Evolutionary conservation across 2,329 filamentous ascomycete species (phyloP), one percentile per base, ranked within the genome.

Genomic region (Fusarium buxicola): DNA sequence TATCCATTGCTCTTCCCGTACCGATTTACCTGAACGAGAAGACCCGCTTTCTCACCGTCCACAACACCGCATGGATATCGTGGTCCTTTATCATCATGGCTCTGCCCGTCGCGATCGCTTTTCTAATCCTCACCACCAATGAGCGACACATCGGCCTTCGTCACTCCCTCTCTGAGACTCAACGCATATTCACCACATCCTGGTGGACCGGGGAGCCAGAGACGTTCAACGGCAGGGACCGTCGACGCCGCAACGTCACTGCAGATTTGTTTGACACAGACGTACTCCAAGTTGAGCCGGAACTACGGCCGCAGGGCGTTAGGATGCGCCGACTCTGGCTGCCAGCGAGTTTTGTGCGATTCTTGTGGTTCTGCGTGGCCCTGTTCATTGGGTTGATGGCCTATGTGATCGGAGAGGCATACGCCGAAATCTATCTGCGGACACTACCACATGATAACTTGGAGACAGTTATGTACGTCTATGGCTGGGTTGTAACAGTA

Each of bases 51-150:
- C 75, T 89, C 39, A 86, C 83, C 9, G 72, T 78, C 8, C 85
- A 89, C 75, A 90, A 90, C 73, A 89, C 88, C 2, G 81, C 84
- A 2, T 90, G 88, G 88, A 87, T 89, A 60, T 83, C 84, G 8
- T 89, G 88, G 85, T 89, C 87, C 1, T 90, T 90, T 73, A 79
- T 88, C 69, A 86, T 87, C 68, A 90, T 90, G 88, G 86, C 86
- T 36, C 80, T 89, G 77, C 88, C 88, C 3, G 85, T 90, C n/a
- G 79, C 84, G 40, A 86, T 89, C 55, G 87, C 88, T 15, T 87
- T 89, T 69, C 75, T 82, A 55, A 88, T 90, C 63, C 80, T 90
- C 16, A 82, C 88, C 71, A 84, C 82, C 30, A 85, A 88, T 58
- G 85, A 89, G 74, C 83, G 88, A 8, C 87, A 89, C 63, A 80